Conservation (phyloP, 345 rosid genomes). For the Sonneratia caseolaris region DNA sequence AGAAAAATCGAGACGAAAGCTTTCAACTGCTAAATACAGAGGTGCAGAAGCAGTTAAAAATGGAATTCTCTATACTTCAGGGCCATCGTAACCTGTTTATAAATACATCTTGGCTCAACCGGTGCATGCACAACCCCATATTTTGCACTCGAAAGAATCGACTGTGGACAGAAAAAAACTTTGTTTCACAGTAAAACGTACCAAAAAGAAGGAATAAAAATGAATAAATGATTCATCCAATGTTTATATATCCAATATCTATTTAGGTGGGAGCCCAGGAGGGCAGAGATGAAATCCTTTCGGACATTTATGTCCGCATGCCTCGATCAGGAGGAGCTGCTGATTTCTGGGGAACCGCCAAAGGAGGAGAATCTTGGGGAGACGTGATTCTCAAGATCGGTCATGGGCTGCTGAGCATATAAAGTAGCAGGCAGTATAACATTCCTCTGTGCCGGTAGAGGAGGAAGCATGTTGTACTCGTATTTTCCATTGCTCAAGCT, state of each 20-base stretch:
- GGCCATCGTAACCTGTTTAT: neutral
- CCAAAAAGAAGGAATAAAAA: neutral
- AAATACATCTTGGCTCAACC: neutral
- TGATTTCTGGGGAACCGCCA: conserved; percentile 41
- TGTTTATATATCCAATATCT: neutral
- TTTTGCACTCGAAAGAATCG: neutral
- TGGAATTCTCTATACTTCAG: neutral
- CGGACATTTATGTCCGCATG: conserved; percentile 78
- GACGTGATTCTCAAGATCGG: conserved; percentile 51
- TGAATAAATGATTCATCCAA: neutral
- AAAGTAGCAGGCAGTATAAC: conserved; percentile 96
- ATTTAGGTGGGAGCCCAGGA: neutral
- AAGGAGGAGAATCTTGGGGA: conserved; percentile 65
- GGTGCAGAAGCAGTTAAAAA: no score
- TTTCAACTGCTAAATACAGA: no score
- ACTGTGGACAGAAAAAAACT: neutral
- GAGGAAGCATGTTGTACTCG: conserved; percentile 70
- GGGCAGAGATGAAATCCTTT: neutral
- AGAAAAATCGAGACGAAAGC: no score
- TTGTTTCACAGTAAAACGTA: neutral
- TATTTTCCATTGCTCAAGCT: conserved; percentile 51
- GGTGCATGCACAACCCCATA: neutral
- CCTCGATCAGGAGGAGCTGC: conserved; percentile 55
- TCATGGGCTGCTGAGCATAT: conserved; percentile 88
- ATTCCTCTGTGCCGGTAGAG: conserved; percentile 88